Conservation (phyloP, 495 filamentous ascomycete genomes). For the Xeromyces bisporus region DNA sequence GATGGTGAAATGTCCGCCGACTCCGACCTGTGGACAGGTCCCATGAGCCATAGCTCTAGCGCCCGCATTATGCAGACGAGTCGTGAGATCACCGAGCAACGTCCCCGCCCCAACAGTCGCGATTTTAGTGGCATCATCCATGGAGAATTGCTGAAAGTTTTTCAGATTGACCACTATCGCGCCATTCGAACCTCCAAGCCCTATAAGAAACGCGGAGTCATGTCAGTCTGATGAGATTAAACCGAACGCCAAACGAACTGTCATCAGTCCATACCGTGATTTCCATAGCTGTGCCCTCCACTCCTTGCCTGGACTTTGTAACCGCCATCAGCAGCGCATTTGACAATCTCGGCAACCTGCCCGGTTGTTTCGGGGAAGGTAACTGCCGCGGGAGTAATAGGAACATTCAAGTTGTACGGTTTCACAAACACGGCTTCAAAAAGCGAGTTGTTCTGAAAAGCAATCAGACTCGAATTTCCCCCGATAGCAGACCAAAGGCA, state of each 20-base stretch:
- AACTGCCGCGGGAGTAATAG: constrained; percentile 43
- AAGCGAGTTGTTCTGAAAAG: constrained; percentile 9
- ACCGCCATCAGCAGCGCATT: constrained; percentile 35
- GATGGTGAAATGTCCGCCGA: constrained; percentile 57
- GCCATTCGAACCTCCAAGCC: constrained; percentile 28
- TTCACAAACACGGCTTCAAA: constrained; percentile 8
- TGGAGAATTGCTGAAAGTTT: constrained; percentile 30
- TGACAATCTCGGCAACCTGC: constrained; percentile 41
- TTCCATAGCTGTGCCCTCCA: constrained; percentile 61
- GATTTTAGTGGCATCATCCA: constrained; percentile 36
- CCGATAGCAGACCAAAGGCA: constrained; percentile 13
- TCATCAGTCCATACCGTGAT: constrained; percentile 20
- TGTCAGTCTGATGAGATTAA: constrained; percentile 23
- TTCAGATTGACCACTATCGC: constrained; percentile 29
- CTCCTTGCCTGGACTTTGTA: constrained; percentile 51
- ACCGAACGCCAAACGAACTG: not conserved
- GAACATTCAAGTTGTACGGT: constrained; percentile 45
- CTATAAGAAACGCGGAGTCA: constrained; percentile 16
- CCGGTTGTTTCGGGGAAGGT: constrained; percentile 38
- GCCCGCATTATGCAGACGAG: constrained; percentile 40
- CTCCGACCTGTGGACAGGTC: constrained; percentile 47
- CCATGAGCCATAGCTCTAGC: constrained; percentile 52
- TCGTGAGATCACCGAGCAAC: constrained; percentile 41
- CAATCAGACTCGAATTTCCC: constrained; percentile 6
- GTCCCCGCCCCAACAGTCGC: constrained; percentile 52